phyloP scores from a whole-genome alignment of 164 flowering plant genomes.

The Piper betle region DNA sequence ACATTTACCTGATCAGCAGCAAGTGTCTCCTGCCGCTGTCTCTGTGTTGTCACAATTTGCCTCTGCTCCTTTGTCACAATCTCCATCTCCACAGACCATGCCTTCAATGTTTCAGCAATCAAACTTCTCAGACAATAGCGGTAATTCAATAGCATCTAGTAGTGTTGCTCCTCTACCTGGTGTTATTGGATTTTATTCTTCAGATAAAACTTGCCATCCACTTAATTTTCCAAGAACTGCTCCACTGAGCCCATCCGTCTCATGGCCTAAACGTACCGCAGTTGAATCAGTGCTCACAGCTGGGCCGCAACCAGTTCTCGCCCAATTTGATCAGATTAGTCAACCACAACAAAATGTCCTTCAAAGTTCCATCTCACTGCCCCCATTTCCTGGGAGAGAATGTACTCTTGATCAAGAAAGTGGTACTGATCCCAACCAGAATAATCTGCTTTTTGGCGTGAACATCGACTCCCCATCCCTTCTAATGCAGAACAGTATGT shows the following conservation, averaged over 20 bases:
- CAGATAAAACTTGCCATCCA: conserved; percentile 52
- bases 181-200: conserved; percentile 53
- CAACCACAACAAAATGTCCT: conserved; percentile 31
- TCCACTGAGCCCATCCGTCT: conserved; percentile 24
- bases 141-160: conserved; percentile 30
- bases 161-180: conserved; percentile 54
- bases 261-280: conserved; percentile 58
- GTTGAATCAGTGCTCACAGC: conserved; percentile 45
- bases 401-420: conserved; percentile 55
- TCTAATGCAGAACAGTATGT: conserved; percentile 57
- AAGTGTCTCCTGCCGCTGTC: conserved; percentile 21
- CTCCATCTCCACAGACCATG: conserved; percentile 36
- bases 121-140: conserved; percentile 46
- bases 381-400: conserved; percentile 85
- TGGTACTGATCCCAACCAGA: conserved; percentile 40
- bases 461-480: conserved; percentile 64
- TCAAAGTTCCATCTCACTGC: conserved; percentile 43
- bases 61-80: conserved; percentile 39
- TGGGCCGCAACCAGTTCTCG: conserved; percentile 31
- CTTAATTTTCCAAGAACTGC: conserved; percentile 39
- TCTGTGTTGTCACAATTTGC: conserved; percentile 40
- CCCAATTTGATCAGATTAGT: conserved; percentile 48
- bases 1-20: conserved; percentile 34
- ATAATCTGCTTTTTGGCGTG: conserved; percentile 74
- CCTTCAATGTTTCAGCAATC: conserved; percentile 52